A percentile compares a stretch with the other conserved stretches of the same genome.
phyloP scores from a whole-genome alignment of 768 basidiomycete species.

The Hydnomerulius pinastri region DNA sequence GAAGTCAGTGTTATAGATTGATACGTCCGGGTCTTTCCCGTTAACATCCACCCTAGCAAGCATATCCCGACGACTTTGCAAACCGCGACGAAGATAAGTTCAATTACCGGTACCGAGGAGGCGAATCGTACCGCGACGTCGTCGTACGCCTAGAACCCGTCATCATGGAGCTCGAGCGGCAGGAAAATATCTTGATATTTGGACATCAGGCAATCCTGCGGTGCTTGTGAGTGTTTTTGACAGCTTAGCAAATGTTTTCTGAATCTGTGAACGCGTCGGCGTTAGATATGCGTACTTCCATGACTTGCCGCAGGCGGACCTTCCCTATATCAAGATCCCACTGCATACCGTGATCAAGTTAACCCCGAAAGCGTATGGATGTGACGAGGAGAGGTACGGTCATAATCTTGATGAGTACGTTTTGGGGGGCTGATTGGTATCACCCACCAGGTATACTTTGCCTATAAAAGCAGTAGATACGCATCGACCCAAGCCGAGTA shows the following conservation, averaged over 20 bases:
- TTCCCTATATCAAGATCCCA: constrained; percentile 98
- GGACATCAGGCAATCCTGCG: constrained; percentile 93
- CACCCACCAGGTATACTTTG: constrained; percentile 65
- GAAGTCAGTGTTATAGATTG: constrained; percentile 56
- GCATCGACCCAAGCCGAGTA: constrained; percentile 63
- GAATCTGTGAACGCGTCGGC: not conserved
- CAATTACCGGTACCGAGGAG: constrained; percentile 96
- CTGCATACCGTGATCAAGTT: constrained; percentile 98
- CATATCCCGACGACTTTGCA: constrained; percentile 97
- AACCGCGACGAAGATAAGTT: constrained; percentile 99
- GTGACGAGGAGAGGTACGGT: constrained; percentile 88
- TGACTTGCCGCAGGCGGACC: constrained; percentile 84
- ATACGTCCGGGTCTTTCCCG: not conserved
- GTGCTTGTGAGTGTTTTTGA: constrained; percentile 56
- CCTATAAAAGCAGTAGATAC: constrained; percentile 95
- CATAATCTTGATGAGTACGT: not conserved
- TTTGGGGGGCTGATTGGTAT: constrained; percentile 1
- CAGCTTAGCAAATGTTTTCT: not conserved
- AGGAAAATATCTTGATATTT: constrained; percentile 95
- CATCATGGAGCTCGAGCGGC: constrained; percentile 98
- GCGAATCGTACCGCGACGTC: constrained; percentile 98
- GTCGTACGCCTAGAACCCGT: constrained; percentile 94
- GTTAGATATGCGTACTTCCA: constrained; percentile 95
- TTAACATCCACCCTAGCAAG: constrained; percentile 51
- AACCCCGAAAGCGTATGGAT: constrained; percentile 97